A percentile compares a stretch with the other conserved stretches of the same genome.
Evolutionary conservation across 2,329 filamentous ascomycete genomes (phyloP).

Genomic region (Sordariomycetes sp.): DNA sequence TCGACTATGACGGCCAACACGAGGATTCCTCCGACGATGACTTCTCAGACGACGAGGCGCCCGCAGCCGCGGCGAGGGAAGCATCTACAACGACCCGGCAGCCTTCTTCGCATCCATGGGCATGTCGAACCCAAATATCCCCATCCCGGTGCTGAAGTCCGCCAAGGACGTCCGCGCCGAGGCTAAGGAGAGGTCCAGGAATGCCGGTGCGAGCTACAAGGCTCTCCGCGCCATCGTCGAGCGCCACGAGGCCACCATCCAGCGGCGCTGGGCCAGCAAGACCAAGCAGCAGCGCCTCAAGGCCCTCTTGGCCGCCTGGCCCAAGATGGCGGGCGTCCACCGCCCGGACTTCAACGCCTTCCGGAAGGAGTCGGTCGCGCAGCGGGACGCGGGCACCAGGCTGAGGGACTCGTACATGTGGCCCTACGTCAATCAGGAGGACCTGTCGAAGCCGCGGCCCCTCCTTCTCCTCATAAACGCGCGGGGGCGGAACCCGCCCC

Average conservation of each 20-base stretch:
- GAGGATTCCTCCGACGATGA: neutral
- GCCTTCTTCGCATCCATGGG: neutral
- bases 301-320: slow-evolving; percentile 36
- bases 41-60: neutral
- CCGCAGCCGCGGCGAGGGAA: neutral
- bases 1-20: neutral
- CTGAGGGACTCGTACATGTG: slow-evolving; percentile 30
- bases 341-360: slow-evolving; percentile 38
- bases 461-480: slow-evolving; percentile 42
- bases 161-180: slow-evolving; percentile 7
- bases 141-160: neutral
- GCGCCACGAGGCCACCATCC: slow-evolving; percentile 38
- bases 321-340: slow-evolving; percentile 35
- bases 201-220: slow-evolving; percentile 23
- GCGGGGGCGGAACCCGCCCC: slow-evolving; percentile 33
- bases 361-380: slow-evolving; percentile 10
- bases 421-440: slow-evolving; percentile 48
- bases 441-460: slow-evolving; percentile 30
- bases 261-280: slow-evolving; percentile 45
- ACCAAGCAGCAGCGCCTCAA: slow-evolving; percentile 29
- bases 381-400: slow-evolving; percentile 10
- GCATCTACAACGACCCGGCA: neutral
- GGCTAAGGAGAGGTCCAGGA: slow-evolving; percentile 5
- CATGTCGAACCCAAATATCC: neutral
- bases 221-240: slow-evolving; percentile 29